A percentile compares a stretch with the other conserved stretches of the same genome.
Evolutionary conservation across 1,284 basidiomycete species (phyloP).

Genomic region (Pseudozyma hubeiensis): DNA sequence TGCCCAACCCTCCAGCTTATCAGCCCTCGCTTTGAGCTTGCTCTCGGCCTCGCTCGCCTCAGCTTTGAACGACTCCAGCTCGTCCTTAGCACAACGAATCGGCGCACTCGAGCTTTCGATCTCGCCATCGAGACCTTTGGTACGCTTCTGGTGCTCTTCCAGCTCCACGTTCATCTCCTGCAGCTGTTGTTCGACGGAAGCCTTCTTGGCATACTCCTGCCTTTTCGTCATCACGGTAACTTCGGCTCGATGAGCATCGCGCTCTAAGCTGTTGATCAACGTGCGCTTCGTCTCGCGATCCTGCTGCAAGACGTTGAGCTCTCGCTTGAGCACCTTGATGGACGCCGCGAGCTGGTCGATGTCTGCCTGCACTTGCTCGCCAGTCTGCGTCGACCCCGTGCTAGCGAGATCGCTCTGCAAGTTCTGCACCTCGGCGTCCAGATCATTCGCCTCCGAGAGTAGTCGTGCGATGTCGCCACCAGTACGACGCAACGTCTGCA

Average conservation of each 20-base stretch:
- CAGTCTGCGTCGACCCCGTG: constrained; percentile 55
- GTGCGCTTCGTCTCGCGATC: constrained; percentile 52
- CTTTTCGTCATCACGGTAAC: constrained; percentile 69
- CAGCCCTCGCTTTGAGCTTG: constrained; percentile 71
- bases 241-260: constrained; percentile 50
- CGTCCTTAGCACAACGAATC: constrained; percentile 77
- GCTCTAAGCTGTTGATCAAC: constrained; percentile 44
- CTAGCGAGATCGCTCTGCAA: constrained; percentile 51
- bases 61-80: constrained; percentile 74
- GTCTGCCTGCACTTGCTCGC: constrained; percentile 54
- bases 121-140: constrained; percentile 72
- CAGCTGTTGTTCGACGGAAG: constrained; percentile 49
- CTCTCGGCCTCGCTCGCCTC: constrained; percentile 73
- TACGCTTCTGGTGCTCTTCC: constrained; percentile 66
- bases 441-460: constrained; percentile 29
- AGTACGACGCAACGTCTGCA: constrained; percentile 41
- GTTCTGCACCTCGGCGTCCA: constrained; percentile 43
- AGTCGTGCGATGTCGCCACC: constrained; percentile 50
- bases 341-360: constrained; percentile 53
- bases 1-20: constrained; percentile 37
- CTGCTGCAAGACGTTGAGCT: constrained; percentile 53
- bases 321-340: constrained; percentile 55
- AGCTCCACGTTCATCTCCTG: constrained; percentile 74
- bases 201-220: constrained; percentile 51
- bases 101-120: constrained; percentile 77